Evolutionary conservation across 2,329 filamentous ascomycete species (phyloP).

Genomic region (Exophiala spinifera): DNA sequence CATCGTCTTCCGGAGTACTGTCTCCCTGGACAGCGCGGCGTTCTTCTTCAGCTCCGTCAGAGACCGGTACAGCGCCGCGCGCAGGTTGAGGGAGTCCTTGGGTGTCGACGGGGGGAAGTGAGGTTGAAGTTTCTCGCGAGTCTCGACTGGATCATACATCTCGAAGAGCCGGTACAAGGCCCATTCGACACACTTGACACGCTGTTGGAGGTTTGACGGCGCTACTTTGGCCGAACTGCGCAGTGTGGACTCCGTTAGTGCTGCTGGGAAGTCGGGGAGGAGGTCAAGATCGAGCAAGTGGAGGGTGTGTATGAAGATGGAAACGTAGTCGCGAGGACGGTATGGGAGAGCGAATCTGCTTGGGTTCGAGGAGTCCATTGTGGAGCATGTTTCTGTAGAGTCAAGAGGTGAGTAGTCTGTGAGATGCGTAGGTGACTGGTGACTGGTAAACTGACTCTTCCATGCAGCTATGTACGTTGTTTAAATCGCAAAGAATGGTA

Average conservation of each 20-base stretch:
- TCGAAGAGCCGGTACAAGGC: slow-evolving; percentile 81
- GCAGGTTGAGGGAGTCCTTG: slow-evolving; percentile 84
- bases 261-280: slow-evolving; percentile 73
- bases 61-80: slow-evolving; percentile 74
- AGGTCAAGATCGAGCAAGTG: slow-evolving; percentile 77
- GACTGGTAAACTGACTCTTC: too few relatives aligned
- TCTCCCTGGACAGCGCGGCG: slow-evolving; percentile 74
- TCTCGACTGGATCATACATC: slow-evolving; percentile 75
- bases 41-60: slow-evolving; percentile 86
- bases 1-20: slow-evolving; percentile 86
- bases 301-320: slow-evolving; percentile 77
- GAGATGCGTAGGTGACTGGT: neutral
- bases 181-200: slow-evolving; percentile 84
- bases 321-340: slow-evolving; percentile 51
- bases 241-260: slow-evolving; percentile 66
- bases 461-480: neutral
- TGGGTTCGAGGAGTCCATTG: neutral
- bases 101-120: slow-evolving; percentile 91
- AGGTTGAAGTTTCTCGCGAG: slow-evolving; percentile 77
- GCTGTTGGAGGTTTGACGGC: slow-evolving; percentile 72
- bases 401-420: neutral
- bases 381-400: neutral
- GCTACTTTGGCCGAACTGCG: neutral
- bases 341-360: slow-evolving; percentile 27
- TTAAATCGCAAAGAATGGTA: too few relatives aligned